Conservation (phyloP, 2,329 filamentous ascomycete genomes). For the Pseudocercospora pini-densiflorae region DNA sequence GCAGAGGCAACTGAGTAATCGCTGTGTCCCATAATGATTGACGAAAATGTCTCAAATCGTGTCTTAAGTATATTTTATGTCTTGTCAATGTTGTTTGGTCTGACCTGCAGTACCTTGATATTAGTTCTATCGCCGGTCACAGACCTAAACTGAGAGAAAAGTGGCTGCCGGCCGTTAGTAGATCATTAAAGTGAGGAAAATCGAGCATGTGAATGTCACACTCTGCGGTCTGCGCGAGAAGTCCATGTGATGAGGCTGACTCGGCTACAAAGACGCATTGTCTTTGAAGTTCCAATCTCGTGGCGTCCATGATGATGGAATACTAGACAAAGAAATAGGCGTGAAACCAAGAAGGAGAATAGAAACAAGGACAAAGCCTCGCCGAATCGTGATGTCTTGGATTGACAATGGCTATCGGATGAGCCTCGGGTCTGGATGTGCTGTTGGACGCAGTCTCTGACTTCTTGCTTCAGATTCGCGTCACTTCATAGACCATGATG, state of each 20-base stretch:
- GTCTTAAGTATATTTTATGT: slow-evolving; percentile 12
- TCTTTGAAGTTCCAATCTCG: slow-evolving; percentile 9
- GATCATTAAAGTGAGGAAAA: slow-evolving; percentile 8
- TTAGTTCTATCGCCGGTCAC: slow-evolving; percentile 21
- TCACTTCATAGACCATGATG: slow-evolving; percentile 4
- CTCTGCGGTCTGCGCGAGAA: background rate
- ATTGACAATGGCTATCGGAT: slow-evolving; percentile 17
- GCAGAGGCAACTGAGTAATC: slow-evolving; percentile 16
- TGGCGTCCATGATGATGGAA: slow-evolving; percentile 19
- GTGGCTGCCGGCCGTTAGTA: slow-evolving; percentile 5
- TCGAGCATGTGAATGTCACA: background rate
- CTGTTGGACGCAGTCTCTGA: background rate
- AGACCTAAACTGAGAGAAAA: slow-evolving; percentile 18
- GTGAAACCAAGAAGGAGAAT: slow-evolving; percentile 21
- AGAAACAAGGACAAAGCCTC: slow-evolving; percentile 25
- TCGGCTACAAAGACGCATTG: slow-evolving; percentile 15
- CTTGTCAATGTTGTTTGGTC: slow-evolving; percentile 15
- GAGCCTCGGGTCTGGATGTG: slow-evolving; percentile 4
- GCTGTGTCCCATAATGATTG: slow-evolving; percentile 4
- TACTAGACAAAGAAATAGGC: slow-evolving; percentile 17
- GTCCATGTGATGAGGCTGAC: background rate
- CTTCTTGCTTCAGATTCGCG: background rate
- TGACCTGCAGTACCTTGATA: slow-evolving; percentile 26
- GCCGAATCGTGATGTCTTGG: slow-evolving; percentile 6
- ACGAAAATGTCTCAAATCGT: slow-evolving; percentile 14